phyloP scores from a whole-genome alignment of 2,329 filamentous ascomycete genomes.

The Trichoderma asperellum region DNA sequence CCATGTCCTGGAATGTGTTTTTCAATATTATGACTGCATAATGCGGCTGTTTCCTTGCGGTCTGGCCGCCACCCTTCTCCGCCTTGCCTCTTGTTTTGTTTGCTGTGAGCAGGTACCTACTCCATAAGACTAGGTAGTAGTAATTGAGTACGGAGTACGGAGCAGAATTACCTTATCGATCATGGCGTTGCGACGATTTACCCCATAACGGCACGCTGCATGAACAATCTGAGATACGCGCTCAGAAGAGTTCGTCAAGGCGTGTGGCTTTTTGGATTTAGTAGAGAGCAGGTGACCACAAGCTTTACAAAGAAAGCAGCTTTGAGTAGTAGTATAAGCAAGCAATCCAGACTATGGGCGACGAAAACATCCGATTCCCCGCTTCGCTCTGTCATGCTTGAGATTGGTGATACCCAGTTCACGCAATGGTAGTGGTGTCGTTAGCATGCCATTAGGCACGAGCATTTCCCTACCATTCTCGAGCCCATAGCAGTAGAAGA shows the following conservation, averaged over 20 bases:
- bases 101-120: not conserved
- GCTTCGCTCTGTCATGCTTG: not conserved
- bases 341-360: not conserved
- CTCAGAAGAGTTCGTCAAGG: not conserved
- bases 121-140: not conserved
- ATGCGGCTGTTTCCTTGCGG: constrained; percentile 6
- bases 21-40: constrained; percentile 5
- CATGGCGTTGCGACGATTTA: not conserved
- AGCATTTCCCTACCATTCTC: not conserved
- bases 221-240: not conserved
- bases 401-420: not conserved
- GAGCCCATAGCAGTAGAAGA: not conserved
- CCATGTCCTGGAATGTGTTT: constrained; percentile 1
- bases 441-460: not conserved
- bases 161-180: not conserved
- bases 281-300: constrained; percentile 7
- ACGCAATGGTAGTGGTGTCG: not conserved
- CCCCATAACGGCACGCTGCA: not conserved
- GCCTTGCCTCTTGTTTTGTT: not conserved
- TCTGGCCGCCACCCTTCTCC: not conserved
- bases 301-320: not conserved
- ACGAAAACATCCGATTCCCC: not conserved
- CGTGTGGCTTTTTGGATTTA: not conserved
- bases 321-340: not conserved
- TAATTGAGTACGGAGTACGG: not conserved